These are phyloP conservation scores for Pulveroboletus sp. DNA, from an alignment of 768 basidiomycete species.

Conservation along the genomic window DNA sequence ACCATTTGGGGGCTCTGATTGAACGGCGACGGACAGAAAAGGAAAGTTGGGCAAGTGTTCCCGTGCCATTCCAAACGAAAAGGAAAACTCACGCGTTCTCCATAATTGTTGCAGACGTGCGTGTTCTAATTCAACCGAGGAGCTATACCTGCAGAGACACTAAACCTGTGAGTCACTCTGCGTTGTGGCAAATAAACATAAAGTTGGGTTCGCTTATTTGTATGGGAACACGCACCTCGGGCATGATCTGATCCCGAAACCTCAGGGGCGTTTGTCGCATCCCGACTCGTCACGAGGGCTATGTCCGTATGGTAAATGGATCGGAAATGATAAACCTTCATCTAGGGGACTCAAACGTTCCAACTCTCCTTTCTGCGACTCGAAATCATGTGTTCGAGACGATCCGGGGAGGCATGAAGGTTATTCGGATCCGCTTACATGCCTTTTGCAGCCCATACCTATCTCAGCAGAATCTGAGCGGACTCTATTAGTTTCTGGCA, in stretches of 20 bases:
- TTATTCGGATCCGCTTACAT: constrained; percentile 1
- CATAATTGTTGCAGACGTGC: background rate
- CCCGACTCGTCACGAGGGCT: constrained; percentile 6
- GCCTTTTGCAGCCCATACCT: constrained; percentile 66
- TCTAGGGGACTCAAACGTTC: constrained; percentile 46
- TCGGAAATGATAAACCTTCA: constrained; percentile 38
- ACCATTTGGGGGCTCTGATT: background rate
- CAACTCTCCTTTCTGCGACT: constrained; percentile 40
- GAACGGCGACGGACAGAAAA: background rate
- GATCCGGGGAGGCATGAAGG: constrained; percentile 51
- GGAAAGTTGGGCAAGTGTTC: background rate
- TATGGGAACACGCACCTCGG: constrained; percentile 4
- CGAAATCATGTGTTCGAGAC: constrained; percentile 59
- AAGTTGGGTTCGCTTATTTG: constrained; percentile 17
- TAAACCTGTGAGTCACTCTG: background rate
- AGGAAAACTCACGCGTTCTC: background rate
- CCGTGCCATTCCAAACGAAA: background rate
- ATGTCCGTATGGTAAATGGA: background rate
- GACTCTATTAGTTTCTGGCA: constrained; percentile 48
- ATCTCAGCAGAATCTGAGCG: constrained; percentile 53
- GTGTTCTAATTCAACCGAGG: background rate
- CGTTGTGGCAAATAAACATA: background rate
- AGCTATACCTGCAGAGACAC: background rate
- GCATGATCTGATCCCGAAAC: background rate
- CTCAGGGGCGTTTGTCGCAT: constrained; percentile 10